Base-by-base conservation (phyloP, 441 rosid species). In the Adansonia grandidieri region DNA sequence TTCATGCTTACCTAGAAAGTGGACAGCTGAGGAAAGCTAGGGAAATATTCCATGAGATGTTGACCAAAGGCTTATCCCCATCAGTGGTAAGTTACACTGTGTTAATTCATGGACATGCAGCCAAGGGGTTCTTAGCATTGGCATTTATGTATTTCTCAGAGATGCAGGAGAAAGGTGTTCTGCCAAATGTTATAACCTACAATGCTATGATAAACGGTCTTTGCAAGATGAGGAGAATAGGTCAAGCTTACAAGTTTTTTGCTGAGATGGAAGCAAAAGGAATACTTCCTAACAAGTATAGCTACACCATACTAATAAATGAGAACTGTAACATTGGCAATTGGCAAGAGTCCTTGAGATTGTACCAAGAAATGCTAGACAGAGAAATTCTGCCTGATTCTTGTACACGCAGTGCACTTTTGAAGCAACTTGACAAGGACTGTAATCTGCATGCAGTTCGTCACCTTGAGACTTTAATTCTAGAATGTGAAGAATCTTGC, bases 301-400 rank as follows among this genome's bases (percentile, higher is more conserved):
- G 87, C 81, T 93, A 89, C 85, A 91, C 97, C 32, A 91, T 93
- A 80, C 86, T 93, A 72, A 89, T 91, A 80, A 86, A 81, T 85
- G 88, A 78, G 81, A 79, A 86, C 82, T 84, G 86, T 73, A 79
- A 89, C 61, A 76, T 69, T 3, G 90, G 88, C 1, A 79, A 88
- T 57, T 89, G 91, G 93, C 82, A 86, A 79, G 92, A 85, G 81
- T 91, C 90, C 58, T 81, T 91, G 67, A 86, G 85, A 83, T 83
- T 93, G 83, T 91, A 90, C 81, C 82, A 81, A 76, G 85, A 93
- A 81, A 91, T 93, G 96, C 82, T 93, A 62, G 88, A 84, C 75
- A 88, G 80, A 84, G 85, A 82, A 24, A 82, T 93, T 71, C 82
- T 80, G 82, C 94, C 93, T 15, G 97, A 90, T 84, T 80, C 68